Percentiles rank a stretch among this genome's conserved stretches.
These are phyloP conservation scores for Apodospora peruviana DNA, from an alignment of 495 filamentous ascomycete species.

Conservation along the genomic window DNA sequence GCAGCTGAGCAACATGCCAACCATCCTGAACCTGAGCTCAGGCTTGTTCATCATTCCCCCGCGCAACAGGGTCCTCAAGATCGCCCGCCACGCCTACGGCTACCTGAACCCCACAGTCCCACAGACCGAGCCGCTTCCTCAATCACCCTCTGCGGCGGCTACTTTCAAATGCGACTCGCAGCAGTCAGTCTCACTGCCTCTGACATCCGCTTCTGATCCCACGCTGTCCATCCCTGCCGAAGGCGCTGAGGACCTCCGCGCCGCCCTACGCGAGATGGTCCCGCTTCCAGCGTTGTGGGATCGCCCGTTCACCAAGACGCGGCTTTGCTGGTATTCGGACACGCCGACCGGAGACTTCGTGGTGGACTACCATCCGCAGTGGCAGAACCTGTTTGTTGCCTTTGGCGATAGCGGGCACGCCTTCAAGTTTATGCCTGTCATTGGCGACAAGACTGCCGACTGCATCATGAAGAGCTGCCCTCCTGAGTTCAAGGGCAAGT, in stretches of 20 bases:
- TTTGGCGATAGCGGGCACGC: constrained; percentile 84
- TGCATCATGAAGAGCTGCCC: constrained; percentile 54
- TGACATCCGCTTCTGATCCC: constrained; percentile 24
- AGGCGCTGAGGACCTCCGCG: constrained; percentile 55
- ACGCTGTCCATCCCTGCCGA: constrained; percentile 48
- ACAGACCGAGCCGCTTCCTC: constrained; percentile 37
- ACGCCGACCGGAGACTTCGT: constrained; percentile 78
- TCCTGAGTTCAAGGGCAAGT: constrained; percentile 55
- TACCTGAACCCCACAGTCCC: constrained; percentile 64
- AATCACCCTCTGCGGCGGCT: constrained; percentile 20
- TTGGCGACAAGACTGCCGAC: constrained; percentile 74
- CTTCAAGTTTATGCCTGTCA: constrained; percentile 83
- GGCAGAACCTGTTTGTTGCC: constrained; percentile 66
- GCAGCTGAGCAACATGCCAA: constrained; percentile 58
- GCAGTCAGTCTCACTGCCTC: not conserved
- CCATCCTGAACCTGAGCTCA: constrained; percentile 70
- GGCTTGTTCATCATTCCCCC: constrained; percentile 86
- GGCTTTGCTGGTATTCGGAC: constrained; percentile 88
- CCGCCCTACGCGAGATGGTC: constrained; percentile 55
- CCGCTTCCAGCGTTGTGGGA: constrained; percentile 50
- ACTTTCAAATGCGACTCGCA: too few species aligned
- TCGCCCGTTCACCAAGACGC: constrained; percentile 60
- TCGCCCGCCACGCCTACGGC: constrained; percentile 77
- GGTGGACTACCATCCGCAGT: constrained; percentile 66
- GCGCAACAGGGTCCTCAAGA: constrained; percentile 61